Percentiles rank a stretch among this genome's conserved stretches.
Evolutionary conservation across 1,284 basidiomycete genomes (phyloP).

Genomic region (Golubevia pallescens): DNA sequence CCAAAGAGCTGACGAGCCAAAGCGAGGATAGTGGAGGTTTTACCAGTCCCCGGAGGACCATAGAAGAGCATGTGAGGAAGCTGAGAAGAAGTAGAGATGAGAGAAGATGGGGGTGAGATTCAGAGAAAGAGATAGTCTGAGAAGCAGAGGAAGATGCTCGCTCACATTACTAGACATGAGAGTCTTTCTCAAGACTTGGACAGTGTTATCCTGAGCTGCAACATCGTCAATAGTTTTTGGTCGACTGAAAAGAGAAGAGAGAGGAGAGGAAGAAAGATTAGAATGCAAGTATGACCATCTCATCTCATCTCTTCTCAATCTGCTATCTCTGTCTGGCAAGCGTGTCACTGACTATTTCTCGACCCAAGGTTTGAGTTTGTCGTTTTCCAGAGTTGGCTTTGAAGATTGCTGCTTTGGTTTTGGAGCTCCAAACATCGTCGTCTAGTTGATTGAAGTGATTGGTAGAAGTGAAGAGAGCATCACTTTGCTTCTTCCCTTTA

Average conservation of each 20-base stretch:
- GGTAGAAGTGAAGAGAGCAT: too few relatives aligned
- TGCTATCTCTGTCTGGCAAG: too few relatives aligned
- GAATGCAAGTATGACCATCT: too few relatives aligned
- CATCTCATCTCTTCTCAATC: too few relatives aligned
- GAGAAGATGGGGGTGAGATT: background rate
- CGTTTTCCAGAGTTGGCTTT: constrained; percentile 21
- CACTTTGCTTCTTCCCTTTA: too few relatives aligned
- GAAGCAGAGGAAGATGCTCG: background rate
- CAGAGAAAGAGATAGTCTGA: background rate
- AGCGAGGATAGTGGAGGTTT: constrained; percentile 97
- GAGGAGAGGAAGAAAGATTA: background rate
- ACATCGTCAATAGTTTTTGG: constrained; percentile 98
- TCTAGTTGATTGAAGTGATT: too few relatives aligned
- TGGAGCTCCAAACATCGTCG: too few relatives aligned
- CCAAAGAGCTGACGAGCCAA: constrained; percentile 93
- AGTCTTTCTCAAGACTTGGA: constrained; percentile 87
- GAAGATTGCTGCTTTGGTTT: constrained; percentile 21
- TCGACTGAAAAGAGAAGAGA: constrained; percentile 70
- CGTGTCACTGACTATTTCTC: constrained; percentile 44
- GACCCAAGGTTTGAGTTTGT: constrained; percentile 45
- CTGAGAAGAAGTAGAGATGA: constrained; percentile 66
- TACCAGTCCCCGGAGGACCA: constrained; percentile 97
- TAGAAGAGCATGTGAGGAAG: constrained; percentile 99
- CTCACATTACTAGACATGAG: constrained; percentile 87
- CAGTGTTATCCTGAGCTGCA: constrained; percentile 94